Evolutionary conservation across 176 grass and related monocot species (phyloP).

Genomic region (Dendrocalamus sinicus): DNA sequence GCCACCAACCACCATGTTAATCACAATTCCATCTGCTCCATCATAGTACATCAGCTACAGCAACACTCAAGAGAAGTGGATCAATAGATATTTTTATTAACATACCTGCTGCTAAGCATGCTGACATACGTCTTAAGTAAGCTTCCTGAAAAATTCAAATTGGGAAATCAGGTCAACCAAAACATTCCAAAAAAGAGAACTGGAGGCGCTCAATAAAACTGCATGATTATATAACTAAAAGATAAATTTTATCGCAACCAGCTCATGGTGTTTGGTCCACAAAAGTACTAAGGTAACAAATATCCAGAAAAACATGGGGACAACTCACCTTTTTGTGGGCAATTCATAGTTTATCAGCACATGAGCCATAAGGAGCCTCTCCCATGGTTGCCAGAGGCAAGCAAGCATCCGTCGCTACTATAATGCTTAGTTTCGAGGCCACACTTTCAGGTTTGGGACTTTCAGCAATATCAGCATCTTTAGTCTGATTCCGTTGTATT

Average conservation of each 20-base stretch:
- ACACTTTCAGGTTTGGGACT: constrained; percentile 52
- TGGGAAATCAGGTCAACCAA: background rate
- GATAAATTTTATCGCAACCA: background rate
- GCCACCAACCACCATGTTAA: constrained; percentile 98
- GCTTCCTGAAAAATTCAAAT: constrained; percentile 63
- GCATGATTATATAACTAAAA: background rate
- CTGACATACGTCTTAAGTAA: constrained; percentile 79
- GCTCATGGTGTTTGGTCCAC: background rate
- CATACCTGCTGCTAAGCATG: constrained; percentile 83
- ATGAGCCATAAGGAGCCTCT: constrained; percentile 73
- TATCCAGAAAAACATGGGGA: constrained; percentile 7
- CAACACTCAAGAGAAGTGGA: background rate
- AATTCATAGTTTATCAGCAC: constrained; percentile 89
- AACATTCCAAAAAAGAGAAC: background rate
- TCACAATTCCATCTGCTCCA: constrained; percentile 75
- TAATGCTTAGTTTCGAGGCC: constrained; percentile 59
- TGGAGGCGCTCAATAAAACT: background rate
- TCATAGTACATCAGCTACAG: constrained; percentile 29
- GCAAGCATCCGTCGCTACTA: constrained; percentile 88
- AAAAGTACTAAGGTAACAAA: background rate
- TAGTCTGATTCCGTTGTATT: constrained; percentile 59
- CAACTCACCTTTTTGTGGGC: constrained; percentile 76
- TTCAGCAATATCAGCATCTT: constrained; percentile 37
- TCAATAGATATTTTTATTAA: background rate
- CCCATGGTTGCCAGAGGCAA: constrained; percentile 65